These are phyloP conservation scores for Tetradesmus obliquus DNA, from an alignment of 139 green algal species.

Conservation along the genomic window DNA sequence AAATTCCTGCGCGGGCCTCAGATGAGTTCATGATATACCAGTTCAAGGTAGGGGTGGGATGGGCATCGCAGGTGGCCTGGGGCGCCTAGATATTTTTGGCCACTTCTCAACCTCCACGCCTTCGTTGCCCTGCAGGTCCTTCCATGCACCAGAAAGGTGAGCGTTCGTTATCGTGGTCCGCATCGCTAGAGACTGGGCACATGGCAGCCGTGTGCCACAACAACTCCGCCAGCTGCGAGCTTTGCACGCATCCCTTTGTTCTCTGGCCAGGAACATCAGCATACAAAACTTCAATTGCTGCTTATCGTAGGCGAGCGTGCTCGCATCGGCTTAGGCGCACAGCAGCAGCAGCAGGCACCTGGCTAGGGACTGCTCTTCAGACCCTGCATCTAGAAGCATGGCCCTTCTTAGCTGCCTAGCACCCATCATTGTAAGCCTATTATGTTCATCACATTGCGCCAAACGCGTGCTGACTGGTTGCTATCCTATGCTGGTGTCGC, in stretches of 20 bases:
- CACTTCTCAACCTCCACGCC: not conserved
- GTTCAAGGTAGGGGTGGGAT: conserved; percentile 18
- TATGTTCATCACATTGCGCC: not conserved
- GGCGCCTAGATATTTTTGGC: not conserved
- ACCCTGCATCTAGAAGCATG: not conserved
- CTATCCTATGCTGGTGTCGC: not conserved
- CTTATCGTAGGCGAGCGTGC: not conserved
- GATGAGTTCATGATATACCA: conserved; percentile 19
- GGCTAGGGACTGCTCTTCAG: not conserved
- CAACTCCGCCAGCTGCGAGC: not conserved
- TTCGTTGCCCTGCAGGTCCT: conserved; percentile 5
- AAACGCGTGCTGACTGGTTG: not conserved
- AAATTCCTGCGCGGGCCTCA: not conserved
- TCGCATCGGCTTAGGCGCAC: not conserved
- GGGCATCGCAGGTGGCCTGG: not conserved
- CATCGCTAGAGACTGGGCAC: not conserved
- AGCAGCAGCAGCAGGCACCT: not conserved
- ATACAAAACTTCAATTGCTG: not conserved
- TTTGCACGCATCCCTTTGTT: not conserved
- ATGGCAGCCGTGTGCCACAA: not conserved
- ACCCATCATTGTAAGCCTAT: too few species aligned
- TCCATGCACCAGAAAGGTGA: conserved; percentile 37
- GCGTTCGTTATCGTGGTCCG: not conserved
- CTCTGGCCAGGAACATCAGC: not conserved
- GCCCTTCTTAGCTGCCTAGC: not conserved